Conservation (phyloP, 805 yeast genomes). For the Saturnispora serradocipensis region DNA sequence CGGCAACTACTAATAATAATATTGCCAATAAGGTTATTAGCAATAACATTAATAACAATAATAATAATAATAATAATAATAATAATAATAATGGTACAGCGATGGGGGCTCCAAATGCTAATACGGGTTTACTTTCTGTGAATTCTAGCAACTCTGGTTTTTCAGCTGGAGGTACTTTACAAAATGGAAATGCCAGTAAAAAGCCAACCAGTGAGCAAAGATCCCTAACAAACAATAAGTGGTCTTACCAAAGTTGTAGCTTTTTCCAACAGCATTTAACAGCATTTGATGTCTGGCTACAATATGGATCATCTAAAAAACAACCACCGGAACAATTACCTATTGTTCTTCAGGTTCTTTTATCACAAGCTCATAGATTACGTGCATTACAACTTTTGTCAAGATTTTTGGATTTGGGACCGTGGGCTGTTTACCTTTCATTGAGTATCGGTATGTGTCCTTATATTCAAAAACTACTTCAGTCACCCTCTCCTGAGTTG, state of each 20-base stretch:
- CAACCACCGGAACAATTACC: constrained; percentile 94
- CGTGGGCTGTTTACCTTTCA: constrained; percentile 94
- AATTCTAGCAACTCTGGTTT: constrained; percentile 10
- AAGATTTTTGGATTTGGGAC: constrained; percentile 85
- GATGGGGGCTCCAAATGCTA: background rate
- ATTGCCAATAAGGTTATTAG: background rate
- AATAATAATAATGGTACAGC: background rate
- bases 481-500: constrained; percentile 90
- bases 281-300: constrained; percentile 93
- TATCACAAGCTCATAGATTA: constrained; percentile 89
- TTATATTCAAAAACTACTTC: constrained; percentile 79
- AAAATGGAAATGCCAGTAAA: background rate
- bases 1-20: constrained; percentile 12
- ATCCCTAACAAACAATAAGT: constrained; percentile 5
- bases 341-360: constrained; percentile 80
- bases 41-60: background rate
- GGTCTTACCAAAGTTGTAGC: constrained; percentile 77
- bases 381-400: constrained; percentile 80
- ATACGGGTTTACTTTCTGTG: background rate
- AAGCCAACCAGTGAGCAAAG: background rate
- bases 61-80: background rate
- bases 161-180: background rate
- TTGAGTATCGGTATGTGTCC: constrained; percentile 94
- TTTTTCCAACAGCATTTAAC: constrained; percentile 94
- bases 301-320: constrained; percentile 75